Evolutionary conservation across 2,329 filamentous ascomycete species (phyloP), one percentile per base, ranked within the genome.

Genomic region (Tolypocladium tundrense): DNA sequence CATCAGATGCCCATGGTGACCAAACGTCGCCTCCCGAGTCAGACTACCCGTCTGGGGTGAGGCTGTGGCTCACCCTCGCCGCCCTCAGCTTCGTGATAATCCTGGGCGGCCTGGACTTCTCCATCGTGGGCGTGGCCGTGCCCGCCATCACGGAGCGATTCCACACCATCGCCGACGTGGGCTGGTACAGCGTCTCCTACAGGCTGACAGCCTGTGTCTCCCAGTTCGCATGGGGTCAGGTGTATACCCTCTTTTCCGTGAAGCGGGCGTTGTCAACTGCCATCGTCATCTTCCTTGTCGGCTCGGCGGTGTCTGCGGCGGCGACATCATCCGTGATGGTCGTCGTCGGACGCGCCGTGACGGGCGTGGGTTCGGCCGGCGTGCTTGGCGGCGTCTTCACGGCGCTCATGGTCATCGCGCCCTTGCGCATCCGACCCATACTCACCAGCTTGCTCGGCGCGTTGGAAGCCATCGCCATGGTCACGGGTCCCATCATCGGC

Each of bases 271-370:
- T 75, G 53, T 64, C 79, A 0, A 57, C 64, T 1, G 69, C 75
- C 0, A 65, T 79, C 1, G 48, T 64, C 0, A 64, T 77, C 4
- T 79, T 79, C n/a, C 73, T 78, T 43, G 54, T 72, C 0, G 78
- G 79, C 0, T 76, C 72, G 0, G 54, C 79, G 0, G 66, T 81
- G 4, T 80, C 77, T 48, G 79, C 61, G 59, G 14, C 72, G 43
- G 43, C 43, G 7, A 48, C 43, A 16, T 48, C 43, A 24, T 48
- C 43, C 43, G 13, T 48, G 11, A 48, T 48, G 43, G 1, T 48
- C 7, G 43, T 48, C 24, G 3, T 48, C 7, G 43, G 43, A n/a
- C 43, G 43, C 24, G 43, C 43, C 5, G 43, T 48, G 13, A 48
- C 43, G 4, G 43, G 43, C 6, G 43, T 48, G 24, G 43, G 43